A percentile compares a stretch with the other conserved stretches of the same genome.
These are phyloP conservation scores for Suhomyces taliae DNA, from an alignment of 1,139 yeast genomes.

Conservation along the genomic window DNA sequence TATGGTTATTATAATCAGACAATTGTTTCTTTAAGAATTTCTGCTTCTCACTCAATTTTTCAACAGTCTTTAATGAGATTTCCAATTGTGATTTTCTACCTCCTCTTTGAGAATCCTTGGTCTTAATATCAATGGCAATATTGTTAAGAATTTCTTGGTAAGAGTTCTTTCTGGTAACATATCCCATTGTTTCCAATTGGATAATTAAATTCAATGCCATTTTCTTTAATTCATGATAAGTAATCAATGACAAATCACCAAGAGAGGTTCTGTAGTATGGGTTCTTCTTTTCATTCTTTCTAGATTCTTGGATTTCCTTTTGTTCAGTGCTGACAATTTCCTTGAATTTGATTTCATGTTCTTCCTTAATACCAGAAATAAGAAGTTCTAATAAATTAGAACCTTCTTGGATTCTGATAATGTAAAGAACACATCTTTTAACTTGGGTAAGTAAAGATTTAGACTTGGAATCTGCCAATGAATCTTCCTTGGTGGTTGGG, in stretches of 20 bases:
- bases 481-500: constrained; percentile 51
- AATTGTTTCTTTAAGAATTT: constrained; percentile 60
- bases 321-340: constrained; percentile 55
- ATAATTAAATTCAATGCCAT: constrained; percentile 73
- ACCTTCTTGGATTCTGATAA: constrained; percentile 80
- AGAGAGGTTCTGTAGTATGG: constrained; percentile 46
- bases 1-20: constrained; percentile 64
- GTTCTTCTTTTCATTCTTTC: constrained; percentile 25
- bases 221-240: constrained; percentile 77
- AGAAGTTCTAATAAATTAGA: constrained; percentile 70
- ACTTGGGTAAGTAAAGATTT: constrained; percentile 71
- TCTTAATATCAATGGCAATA: constrained; percentile 80
- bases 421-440: constrained; percentile 75
- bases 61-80: constrained; percentile 59
- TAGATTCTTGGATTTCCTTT: constrained; percentile 22
- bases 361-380: constrained; percentile 66
- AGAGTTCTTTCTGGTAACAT: constrained; percentile 64
- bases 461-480: constrained; percentile 45
- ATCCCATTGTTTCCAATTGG: constrained; percentile 71
- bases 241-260: constrained; percentile 54
- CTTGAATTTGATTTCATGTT: constrained; percentile 64
- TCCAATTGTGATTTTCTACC: constrained; percentile 62
- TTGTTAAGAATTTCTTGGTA: constrained; percentile 81
- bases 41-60: constrained; percentile 62
- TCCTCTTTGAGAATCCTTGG: constrained; percentile 69